Base-by-base conservation (phyloP, 352 stramenopile genomes). In the Phytophthora citricola region DNA sequence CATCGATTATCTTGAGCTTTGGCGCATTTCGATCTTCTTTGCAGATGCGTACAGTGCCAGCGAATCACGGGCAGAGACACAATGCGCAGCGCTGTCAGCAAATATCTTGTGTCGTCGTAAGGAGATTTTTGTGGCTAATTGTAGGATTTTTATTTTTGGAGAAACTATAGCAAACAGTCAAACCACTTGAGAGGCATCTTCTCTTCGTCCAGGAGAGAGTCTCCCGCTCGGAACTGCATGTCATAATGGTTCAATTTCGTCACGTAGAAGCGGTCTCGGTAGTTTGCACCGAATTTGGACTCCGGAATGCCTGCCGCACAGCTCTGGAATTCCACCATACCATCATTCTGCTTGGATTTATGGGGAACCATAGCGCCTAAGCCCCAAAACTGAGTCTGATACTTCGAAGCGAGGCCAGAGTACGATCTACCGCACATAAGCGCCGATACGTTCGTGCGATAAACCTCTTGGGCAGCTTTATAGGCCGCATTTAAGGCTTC, bases 121-220 rank as follows among this genome's bases (percentile, higher is more conserved):
- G 17, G 17, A 20, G 17, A 20, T 20, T 20, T 20, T 20, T 20
- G 17, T 34, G 31, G 8, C 12, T 34, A 34, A 11, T 34, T 34
- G 31, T 14, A 36, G 31, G 10, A 36, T 36, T 11, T 12, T 36
- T 14, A 14, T 36, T 36, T 26, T 26, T 26, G 24, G 24, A 26
- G 24, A 26, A 14, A 39, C 51, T 77, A 81, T 7, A 86, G 55
- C 27, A 78, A n/a, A 43, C 79, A 87, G 40, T 83, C 72, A 38
- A 85, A 78, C 74, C 76, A 87, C 51, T 85, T 84, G 17, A 76
- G 29, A 0, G 79, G 79, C 65, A 78, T 85, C 51, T 83, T 69
- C 24, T 67, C 50, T 17, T 68, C 61, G 36, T 79, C 52, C 27
- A 76, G 66, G 9, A 72, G 66, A 0, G 68, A 74, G 34, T 85